Evolutionary conservation across 441 rosid species (phyloP).

Genomic region (Croton laevigatus): DNA sequence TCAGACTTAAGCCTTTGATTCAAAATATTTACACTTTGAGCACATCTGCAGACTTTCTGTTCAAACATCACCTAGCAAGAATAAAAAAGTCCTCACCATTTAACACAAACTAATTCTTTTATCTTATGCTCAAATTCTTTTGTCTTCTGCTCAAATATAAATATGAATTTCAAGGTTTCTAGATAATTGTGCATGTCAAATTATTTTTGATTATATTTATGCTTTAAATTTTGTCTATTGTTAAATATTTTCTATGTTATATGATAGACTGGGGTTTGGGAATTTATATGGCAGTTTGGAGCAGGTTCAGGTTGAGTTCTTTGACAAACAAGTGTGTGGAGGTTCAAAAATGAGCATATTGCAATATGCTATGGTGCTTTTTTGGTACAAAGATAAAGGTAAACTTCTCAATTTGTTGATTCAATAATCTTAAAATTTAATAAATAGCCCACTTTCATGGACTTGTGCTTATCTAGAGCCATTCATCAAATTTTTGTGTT

Average conservation of each 20-base stretch:
- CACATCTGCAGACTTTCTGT: too few species aligned
- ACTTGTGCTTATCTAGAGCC: neutral
- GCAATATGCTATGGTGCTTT: conserved; percentile 65
- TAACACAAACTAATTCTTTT: neutral
- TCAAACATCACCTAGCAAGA: too few species aligned
- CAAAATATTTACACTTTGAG: too few species aligned
- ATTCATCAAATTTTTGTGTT: neutral
- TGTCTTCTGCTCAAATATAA: conserved; percentile 4
- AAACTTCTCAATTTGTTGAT: conserved; percentile 20
- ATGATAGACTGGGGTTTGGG: conserved; percentile 42
- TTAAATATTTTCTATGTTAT: conserved; percentile 19
- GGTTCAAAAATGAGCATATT: conserved; percentile 61
- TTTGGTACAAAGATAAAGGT: conserved; percentile 60
- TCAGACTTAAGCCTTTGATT: too few species aligned
- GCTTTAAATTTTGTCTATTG: conserved; percentile 3
- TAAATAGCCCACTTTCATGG: neutral
- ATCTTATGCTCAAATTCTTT: conserved; percentile 8
- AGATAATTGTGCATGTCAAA: neutral
- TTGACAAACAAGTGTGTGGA: conserved; percentile 73
- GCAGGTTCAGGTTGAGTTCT: conserved; percentile 72
- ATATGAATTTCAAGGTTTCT: neutral
- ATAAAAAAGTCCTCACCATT: too few species aligned
- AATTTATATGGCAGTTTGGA: conserved; percentile 87
- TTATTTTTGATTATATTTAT: neutral
- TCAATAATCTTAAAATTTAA: conserved; percentile 1